Base-by-base conservation (phyloP, 495 filamentous ascomycete genomes). In the Penicillium flavigenum region DNA sequence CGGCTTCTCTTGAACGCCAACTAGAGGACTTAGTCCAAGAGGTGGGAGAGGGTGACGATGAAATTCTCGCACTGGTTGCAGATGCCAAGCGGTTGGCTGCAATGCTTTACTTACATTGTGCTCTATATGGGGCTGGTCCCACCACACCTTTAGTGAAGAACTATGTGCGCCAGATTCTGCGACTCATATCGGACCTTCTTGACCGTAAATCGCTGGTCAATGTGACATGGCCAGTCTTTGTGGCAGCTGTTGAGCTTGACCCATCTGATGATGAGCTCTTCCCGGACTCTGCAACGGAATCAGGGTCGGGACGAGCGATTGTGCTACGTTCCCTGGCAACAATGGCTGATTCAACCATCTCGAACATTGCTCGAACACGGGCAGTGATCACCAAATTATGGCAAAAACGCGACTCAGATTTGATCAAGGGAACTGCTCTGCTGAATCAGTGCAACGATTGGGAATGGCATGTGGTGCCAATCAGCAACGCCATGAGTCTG, bases 221-320 rank as follows among this genome's bases (percentile, higher is more conserved):
- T 52, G 65, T 76, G 41, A 71, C 72, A 34, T 79, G 73, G 72
- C 75, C 76, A n/a, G 60, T 79, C 1, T 79, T 79, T 54, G 76
- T 79, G 44, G 76, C 73, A 3, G 74, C 73, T 4, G 72, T 77
- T 11, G 76, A 79, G 44, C 64, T 79, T 2, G 72, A 79, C 31
- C 74, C 76, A 4, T 53, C 67, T 3, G 62, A 71, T 14, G 75
- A 79, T 46, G 70, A 76, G 44, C 48, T 76, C 7, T 76, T 69
- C 65, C 60, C 54, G 2, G 64, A 65, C n/a, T 44, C 42, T 1
- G 50, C 58, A 20, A 58, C 52, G 8, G 52, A 60, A 3, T 39
- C 60, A 0, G 64, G 65, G 2, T 71, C 70, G 29, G 74, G 74
- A 5, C 66, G 76, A 31, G 66, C 70, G n/a, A 62, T 74, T 10